Percentiles rank a stretch among this genome's conserved stretches.
These are phyloP conservation scores for Flagelloscypha sp. DNA, from an alignment of 768 basidiomycete species.

Conservation along the genomic window DNA sequence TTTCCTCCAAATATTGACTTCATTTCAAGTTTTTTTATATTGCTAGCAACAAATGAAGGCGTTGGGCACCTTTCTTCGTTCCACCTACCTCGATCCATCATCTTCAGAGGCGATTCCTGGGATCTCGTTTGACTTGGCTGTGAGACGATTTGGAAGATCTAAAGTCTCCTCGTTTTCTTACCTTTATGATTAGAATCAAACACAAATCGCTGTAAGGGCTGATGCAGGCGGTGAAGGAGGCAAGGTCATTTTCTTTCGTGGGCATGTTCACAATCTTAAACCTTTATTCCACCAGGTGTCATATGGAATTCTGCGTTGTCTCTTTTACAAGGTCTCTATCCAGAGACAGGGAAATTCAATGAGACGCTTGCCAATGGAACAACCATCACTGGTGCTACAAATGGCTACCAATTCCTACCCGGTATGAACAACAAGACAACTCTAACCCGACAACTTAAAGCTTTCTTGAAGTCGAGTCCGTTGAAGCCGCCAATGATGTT, in stretches of 20 bases:
- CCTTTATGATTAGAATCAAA: too few species aligned
- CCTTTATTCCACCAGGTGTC: too few species aligned
- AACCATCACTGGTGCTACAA: slow-evolving; percentile 46
- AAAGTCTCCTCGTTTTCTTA: slow-evolving; percentile 4
- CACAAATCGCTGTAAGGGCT: slow-evolving; percentile 33
- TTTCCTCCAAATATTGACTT: not conserved
- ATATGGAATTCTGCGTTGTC: slow-evolving; percentile 60
- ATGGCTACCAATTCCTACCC: slow-evolving; percentile 70
- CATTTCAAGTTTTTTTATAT: slow-evolving; percentile 1
- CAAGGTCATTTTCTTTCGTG: too few species aligned
- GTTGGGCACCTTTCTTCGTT: slow-evolving; percentile 44
- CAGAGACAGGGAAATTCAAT: slow-evolving; percentile 34
- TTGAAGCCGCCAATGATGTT: slow-evolving; percentile 52
- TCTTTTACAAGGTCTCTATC: slow-evolving; percentile 63
- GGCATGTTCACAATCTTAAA: too few species aligned
- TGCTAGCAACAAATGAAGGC: slow-evolving; percentile 48
- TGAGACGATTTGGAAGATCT: too few species aligned
- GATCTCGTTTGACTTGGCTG: slow-evolving; percentile 23
- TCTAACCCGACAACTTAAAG: too few species aligned
- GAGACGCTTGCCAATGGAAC: slow-evolving; percentile 62
- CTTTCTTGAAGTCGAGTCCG: slow-evolving; percentile 42
- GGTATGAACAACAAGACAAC: too few species aligned
- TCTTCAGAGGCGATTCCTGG: slow-evolving; percentile 47
- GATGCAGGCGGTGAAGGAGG: slow-evolving; percentile 65
- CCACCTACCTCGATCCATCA: slow-evolving; percentile 43